Evolutionary conservation across 2,329 filamentous ascomycete genomes (phyloP).

Genomic region (Amylocarpus encephaloides): DNA sequence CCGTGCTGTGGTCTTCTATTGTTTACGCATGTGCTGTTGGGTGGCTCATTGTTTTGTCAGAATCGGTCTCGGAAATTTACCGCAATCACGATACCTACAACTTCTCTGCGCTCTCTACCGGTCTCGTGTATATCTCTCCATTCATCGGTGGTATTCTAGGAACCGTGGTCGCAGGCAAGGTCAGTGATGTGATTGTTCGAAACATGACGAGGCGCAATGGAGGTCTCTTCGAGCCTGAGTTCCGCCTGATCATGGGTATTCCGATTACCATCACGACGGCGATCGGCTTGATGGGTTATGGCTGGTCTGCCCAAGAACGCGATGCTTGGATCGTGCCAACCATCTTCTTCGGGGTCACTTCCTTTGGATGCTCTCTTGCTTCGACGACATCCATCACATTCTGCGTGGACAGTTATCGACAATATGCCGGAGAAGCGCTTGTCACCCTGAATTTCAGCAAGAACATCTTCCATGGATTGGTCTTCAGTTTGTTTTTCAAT

Average conservation of each 20-base stretch:
- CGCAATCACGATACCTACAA: constrained; percentile 64
- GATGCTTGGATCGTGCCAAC: constrained; percentile 90
- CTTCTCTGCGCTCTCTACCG: constrained; percentile 74
- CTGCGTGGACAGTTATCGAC: constrained; percentile 84
- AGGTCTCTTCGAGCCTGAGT: constrained; percentile 94
- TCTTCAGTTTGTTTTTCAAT: constrained; percentile 85
- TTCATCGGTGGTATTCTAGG: constrained; percentile 85
- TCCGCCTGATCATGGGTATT: constrained; percentile 78
- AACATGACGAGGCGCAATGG: constrained; percentile 79
- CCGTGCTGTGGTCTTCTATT: constrained; percentile 79
- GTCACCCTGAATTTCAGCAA: constrained; percentile 94
- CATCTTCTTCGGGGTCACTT: constrained; percentile 84
- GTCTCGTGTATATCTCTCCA: constrained; percentile 82
- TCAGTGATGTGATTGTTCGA: constrained; percentile 79
- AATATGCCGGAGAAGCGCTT: constrained; percentile 88
- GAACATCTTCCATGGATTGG: constrained; percentile 84
- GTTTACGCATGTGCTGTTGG: constrained; percentile 86
- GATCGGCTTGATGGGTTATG: constrained; percentile 88
- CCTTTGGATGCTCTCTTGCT: constrained; percentile 85
- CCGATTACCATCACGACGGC: constrained; percentile 74
- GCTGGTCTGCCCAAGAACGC: constrained; percentile 75
- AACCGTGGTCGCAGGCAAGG: constrained; percentile 83
- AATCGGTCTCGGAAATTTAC: constrained; percentile 78
- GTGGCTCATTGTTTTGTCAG: constrained; percentile 92
- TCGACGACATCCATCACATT: constrained; percentile 92